Percentiles rank a stretch among this genome's conserved stretches.
phyloP scores from a whole-genome alignment of 805 yeast species.

The Wickerhamomyces strasburgensis region DNA sequence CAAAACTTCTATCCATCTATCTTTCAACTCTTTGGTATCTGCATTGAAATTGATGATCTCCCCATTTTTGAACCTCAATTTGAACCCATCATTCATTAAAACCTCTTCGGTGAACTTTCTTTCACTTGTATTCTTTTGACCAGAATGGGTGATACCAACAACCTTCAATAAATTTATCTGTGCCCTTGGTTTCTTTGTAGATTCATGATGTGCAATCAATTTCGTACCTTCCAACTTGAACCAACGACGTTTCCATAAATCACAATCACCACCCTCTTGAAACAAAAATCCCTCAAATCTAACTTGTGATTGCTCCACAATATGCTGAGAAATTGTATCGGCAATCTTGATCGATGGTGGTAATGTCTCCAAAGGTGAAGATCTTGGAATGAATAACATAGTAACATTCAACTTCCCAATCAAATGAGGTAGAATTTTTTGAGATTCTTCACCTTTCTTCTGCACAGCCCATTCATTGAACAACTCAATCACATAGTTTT shows the following conservation, averaged over 20 bases:
- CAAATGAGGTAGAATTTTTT: constrained; percentile 44
- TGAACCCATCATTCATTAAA: constrained; percentile 68
- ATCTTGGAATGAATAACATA: constrained; percentile 65
- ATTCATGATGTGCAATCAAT: constrained; percentile 72
- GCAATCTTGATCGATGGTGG: constrained; percentile 66
- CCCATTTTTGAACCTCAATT: constrained; percentile 68
- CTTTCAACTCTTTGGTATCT: constrained; percentile 56
- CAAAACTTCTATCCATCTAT: constrained; percentile 59
- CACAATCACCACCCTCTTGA: constrained; percentile 92
- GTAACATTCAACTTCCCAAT: constrained; percentile 65
- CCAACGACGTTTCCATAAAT: constrained; percentile 62
- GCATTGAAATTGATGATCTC: constrained; percentile 86
- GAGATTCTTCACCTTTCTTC: constrained; percentile 26
- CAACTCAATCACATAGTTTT: constrained; percentile 52
- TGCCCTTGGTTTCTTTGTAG: constrained; percentile 63
- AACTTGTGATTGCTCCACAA: constrained; percentile 30
- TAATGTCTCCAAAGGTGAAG: constrained; percentile 52
- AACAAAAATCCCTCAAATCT: constrained; percentile 63
- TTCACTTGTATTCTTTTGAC: constrained; percentile 27
- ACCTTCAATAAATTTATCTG: constrained; percentile 72
- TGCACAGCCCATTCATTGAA: constrained; percentile 76
- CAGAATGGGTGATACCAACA: constrained; percentile 31
- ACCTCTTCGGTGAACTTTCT: constrained; percentile 72
- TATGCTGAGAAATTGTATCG: constrained; percentile 35
- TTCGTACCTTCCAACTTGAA: constrained; percentile 69